phyloP scores from a whole-genome alignment of 805 yeast species.

The Sugiyamaella floridensis region DNA sequence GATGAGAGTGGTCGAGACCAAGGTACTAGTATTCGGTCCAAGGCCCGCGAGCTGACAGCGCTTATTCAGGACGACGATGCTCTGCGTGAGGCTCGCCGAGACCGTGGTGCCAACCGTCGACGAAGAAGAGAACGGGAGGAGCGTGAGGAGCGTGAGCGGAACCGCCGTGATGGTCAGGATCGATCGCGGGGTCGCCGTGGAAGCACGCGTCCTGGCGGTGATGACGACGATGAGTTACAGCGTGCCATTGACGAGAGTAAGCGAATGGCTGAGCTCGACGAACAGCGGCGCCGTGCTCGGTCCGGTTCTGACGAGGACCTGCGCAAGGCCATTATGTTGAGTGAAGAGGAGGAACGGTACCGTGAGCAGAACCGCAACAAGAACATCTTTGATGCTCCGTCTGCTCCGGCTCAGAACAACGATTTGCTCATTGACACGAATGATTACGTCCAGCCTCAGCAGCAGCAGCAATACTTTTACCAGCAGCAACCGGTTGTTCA shows the following conservation, averaged over 20 bases:
- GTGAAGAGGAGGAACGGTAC: conserved; percentile 69
- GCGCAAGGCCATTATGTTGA: conserved; percentile 60
- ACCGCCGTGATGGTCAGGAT: conserved; percentile 8
- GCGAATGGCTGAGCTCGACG: conserved; percentile 79
- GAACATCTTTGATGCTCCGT: conserved; percentile 18
- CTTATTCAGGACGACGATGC: conserved; percentile 77
- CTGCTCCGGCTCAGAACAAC: neutral
- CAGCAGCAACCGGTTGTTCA: conserved; percentile 32
- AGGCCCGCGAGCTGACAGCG: conserved; percentile 83
- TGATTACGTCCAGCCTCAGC: conserved; percentile 26
- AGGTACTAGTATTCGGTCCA: conserved; percentile 80
- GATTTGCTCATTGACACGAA: neutral
- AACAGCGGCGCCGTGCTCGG: conserved; percentile 37
- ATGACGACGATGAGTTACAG: conserved; percentile 65
- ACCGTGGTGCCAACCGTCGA: conserved; percentile 24
- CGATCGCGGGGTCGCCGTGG: neutral
- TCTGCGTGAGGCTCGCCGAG: conserved; percentile 58
- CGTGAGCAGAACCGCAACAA: conserved; percentile 30
- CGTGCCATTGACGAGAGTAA: conserved; percentile 75
- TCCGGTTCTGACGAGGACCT: conserved; percentile 52
- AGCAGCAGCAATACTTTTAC: conserved; percentile 35
- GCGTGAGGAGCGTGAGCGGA: conserved; percentile 1
- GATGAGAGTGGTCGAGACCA: conserved; percentile 79
- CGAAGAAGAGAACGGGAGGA: conserved; percentile 12
- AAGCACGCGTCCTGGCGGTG: neutral